Conservation (phyloP, 1,284 basidiomycete genomes). For the Moesziomyces aphidis region DNA sequence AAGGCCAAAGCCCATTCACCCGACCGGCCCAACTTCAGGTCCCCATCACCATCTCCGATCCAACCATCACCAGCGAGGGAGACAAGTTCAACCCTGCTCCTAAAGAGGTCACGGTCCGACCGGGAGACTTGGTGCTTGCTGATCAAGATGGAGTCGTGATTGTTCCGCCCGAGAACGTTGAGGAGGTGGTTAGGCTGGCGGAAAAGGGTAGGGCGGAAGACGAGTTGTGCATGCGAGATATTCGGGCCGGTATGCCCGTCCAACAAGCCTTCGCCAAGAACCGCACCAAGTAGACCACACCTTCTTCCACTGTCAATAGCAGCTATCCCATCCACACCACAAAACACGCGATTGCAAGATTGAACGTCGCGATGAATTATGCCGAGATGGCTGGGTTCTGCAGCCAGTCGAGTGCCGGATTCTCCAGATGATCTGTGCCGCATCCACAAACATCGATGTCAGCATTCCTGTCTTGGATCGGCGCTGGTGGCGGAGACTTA, state of each 20-base stretch:
- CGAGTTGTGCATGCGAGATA: constrained; percentile 80
- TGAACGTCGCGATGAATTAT: background rate
- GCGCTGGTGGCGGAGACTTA: constrained; percentile 5
- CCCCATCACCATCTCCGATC: constrained; percentile 75
- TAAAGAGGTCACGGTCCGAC: constrained; percentile 73
- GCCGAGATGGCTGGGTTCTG: constrained; percentile 33
- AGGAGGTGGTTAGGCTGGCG: constrained; percentile 76
- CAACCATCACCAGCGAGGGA: constrained; percentile 13
- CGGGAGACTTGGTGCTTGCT: constrained; percentile 85
- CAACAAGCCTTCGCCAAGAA: constrained; percentile 82
- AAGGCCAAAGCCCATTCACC: constrained; percentile 89
- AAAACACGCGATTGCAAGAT: background rate
- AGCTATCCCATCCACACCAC: background rate
- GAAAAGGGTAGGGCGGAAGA: constrained; percentile 77
- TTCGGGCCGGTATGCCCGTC: constrained; percentile 79
- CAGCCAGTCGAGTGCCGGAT: constrained; percentile 42
- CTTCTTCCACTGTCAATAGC: no score
- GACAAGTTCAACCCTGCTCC: background rate
- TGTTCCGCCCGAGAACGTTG: constrained; percentile 75
- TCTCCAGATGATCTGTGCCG: constrained; percentile 41
- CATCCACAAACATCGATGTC: background rate
- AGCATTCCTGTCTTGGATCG: background rate
- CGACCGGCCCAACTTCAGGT: constrained; percentile 82
- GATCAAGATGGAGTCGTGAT: constrained; percentile 92
- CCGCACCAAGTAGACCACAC: constrained; percentile 73